These are phyloP conservation scores for Helianthus annuus DNA, from an alignment of 129 eudicot genomes.

Conservation along the genomic window DNA sequence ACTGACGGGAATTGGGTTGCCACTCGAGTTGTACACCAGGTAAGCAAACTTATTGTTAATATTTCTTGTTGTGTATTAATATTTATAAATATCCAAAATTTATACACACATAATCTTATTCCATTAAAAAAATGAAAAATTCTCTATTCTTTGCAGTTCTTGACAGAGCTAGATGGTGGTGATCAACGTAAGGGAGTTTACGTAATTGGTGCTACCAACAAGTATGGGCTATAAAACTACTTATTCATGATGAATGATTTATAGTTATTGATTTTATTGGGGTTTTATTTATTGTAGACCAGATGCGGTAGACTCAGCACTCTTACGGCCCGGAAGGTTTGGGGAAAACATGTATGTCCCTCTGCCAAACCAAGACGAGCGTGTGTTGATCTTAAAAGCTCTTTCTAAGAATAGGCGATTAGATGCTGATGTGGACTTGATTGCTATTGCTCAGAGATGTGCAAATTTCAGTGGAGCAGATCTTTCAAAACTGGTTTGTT, in stretches of 20 bases:
- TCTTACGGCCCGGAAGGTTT: constrained; percentile 84
- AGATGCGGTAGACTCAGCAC: constrained; percentile 67
- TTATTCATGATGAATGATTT: not conserved
- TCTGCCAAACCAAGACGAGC: constrained; percentile 79
- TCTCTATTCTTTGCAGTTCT: constrained; percentile 45
- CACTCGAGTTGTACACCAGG: constrained; percentile 63
- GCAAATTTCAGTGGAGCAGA: constrained; percentile 86
- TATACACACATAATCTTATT: too few relatives aligned
- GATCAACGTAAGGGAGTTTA: constrained; percentile 73
- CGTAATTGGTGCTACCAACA: constrained; percentile 85
- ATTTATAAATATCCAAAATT: too few relatives aligned
- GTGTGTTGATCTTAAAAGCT: constrained; percentile 78
- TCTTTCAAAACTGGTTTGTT: constrained; percentile 72
- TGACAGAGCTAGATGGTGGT: constrained; percentile 78
- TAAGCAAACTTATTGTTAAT: not conserved
- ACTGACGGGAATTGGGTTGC: constrained; percentile 78
- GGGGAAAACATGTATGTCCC: constrained; percentile 77
- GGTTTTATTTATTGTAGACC: constrained; percentile 43
- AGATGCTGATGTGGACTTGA: constrained; percentile 66
- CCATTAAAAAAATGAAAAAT: too few relatives aligned
- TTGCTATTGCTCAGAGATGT: constrained; percentile 63
- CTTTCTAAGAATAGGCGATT: too few relatives aligned
- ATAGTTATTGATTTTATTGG: constrained; percentile 4
- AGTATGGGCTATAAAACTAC: constrained; percentile 35
- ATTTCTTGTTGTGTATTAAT: too few relatives aligned